phyloP scores from a whole-genome alignment of 2,329 filamentous ascomycete genomes.

The Colletotrichum coccodes region DNA sequence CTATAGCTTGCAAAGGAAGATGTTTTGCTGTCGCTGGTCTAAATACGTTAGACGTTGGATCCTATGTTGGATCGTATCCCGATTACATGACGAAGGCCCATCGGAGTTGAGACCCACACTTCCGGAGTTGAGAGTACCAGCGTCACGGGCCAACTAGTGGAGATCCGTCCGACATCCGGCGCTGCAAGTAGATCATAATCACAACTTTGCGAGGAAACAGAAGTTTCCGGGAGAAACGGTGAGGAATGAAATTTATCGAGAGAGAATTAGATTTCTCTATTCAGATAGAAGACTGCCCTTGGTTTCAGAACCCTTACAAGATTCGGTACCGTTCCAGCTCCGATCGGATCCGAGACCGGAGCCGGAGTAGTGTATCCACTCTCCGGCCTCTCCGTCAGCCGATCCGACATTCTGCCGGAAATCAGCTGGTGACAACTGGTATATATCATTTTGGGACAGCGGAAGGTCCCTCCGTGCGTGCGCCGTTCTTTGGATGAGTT shows the following conservation, averaged over 20 bases:
- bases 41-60: neutral
- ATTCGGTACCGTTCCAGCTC: no score
- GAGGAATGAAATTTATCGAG: no score
- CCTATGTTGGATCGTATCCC: neutral
- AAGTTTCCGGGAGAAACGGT: no score
- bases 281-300: no score
- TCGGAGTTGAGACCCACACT: conserved; percentile 22
- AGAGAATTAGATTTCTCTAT: no score
- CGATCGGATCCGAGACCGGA: neutral
- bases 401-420: neutral
- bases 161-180: no score
- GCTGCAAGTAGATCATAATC: no score
- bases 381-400: neutral
- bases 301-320: no score
- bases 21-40: no score
- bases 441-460: neutral
- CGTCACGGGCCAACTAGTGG: no score
- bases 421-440: fast-evolving
- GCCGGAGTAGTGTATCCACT: neutral
- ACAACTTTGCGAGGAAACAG: no score
- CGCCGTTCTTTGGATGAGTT: neutral
- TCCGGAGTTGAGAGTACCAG: conserved; percentile 12
- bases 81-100: neutral
- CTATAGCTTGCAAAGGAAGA: no score
- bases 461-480: neutral